Evolutionary conservation across 768 basidiomycete species (phyloP), one percentile per base, ranked within the genome.

Genomic region (Phlebiopsis gigantea): DNA sequence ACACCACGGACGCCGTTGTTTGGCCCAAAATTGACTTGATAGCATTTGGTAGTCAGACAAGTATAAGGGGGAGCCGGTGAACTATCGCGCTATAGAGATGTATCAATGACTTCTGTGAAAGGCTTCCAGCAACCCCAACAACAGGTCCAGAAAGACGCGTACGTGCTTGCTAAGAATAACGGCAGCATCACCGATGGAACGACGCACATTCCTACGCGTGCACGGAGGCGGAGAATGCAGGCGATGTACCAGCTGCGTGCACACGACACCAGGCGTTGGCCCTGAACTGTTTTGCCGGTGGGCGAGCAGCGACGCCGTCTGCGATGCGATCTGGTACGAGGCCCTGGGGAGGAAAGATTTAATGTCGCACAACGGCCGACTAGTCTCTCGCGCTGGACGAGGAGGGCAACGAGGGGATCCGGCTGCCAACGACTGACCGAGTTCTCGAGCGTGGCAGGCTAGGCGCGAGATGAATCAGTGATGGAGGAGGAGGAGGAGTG

Each of bases 271-370:
- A 14, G n/a, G 48, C 14, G n/a, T 25, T 30, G 26, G 39, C 50
- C 50, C 50, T 51, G 50, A 51, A 39, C n/a, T 51, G 50, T 51
- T 51, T 30, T 51, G 50, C 21, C 31, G 39, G 29, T 19, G 48
- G 29, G 19, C 5, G 29, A 9, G 7, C 28, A 31, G 48, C 17
- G 48, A 17, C 29, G 24, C 26, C 48, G 48, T 19, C 48, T 19
- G 48, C 48, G 48, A 50, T 50, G 48, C n/a, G 48, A 48, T 48
- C 46, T 48, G 24, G 6, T 50, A 22, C 17, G 29, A 31, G 19
- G 19, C 25, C 29, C 48, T 19, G 14, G 8, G 34, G 50, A 7
- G 17, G 34, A 39, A 39, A 45, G 44, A 25, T 21, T 17, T 26
- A 41, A 31, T 30, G 22, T 51, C 50, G 50, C 50, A 51, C 50